Evolutionary conservation across 2,329 filamentous ascomycete genomes (phyloP).

Genomic region (Cladosporium austrohemisphaericum): DNA sequence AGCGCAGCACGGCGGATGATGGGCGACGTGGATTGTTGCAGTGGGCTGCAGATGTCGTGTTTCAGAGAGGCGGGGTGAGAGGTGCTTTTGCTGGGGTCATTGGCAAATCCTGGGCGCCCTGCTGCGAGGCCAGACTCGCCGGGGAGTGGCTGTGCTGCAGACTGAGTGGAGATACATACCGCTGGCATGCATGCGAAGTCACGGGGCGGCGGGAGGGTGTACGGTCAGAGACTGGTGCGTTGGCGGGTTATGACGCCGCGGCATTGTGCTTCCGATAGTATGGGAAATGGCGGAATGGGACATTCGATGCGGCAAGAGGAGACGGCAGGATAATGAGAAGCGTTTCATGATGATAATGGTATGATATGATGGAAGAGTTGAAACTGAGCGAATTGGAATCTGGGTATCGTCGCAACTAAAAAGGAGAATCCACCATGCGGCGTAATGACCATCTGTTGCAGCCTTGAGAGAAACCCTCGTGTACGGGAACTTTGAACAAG

Average conservation of each 20-base stretch:
- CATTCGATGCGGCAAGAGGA: too few relatives aligned
- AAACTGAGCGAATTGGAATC: not conserved
- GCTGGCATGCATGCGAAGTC: not conserved
- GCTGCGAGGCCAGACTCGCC: not conserved
- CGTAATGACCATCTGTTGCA: slow-evolving; percentile 3
- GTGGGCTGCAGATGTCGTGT: slow-evolving; percentile 4
- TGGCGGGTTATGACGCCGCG: slow-evolving; percentile 2
- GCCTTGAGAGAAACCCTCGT: not conserved
- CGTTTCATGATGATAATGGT: not conserved
- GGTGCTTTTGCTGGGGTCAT: not conserved
- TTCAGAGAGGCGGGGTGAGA: slow-evolving; percentile 1
- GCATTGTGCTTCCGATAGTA: slow-evolving; percentile 8
- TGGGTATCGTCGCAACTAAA: slow-evolving; percentile 10
- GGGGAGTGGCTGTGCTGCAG: slow-evolving; percentile 11
- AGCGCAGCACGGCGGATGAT: too few relatives aligned
- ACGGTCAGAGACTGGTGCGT: slow-evolving; percentile 11
- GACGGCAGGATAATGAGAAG: too few relatives aligned
- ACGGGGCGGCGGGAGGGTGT: not conserved
- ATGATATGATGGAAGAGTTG: too few relatives aligned
- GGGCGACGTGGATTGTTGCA: slow-evolving; percentile 4
- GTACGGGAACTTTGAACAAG: too few relatives aligned
- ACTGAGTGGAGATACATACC: not conserved
- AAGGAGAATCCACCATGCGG: slow-evolving; percentile 1
- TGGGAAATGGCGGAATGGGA: too few relatives aligned
- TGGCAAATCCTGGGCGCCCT: too few relatives aligned